Base-by-base conservation (phyloP, 2,329 filamentous ascomycete species). In the Trichophyton mentagrophytes region DNA sequence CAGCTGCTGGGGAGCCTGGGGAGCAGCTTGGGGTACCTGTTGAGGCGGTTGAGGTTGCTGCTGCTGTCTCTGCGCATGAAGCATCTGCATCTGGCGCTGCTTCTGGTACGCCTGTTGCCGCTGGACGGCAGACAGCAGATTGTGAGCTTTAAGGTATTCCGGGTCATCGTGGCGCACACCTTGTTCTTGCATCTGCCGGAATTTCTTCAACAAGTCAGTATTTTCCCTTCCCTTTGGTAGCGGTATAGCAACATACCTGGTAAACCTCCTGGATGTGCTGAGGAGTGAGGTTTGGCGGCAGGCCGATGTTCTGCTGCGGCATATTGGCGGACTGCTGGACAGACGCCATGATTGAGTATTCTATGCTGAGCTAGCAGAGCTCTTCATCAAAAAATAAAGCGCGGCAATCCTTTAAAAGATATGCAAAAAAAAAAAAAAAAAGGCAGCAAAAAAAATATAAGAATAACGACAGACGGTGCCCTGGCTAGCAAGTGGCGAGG, bases 161-260 rank as follows among this genome's bases (percentile, higher is more conserved):
- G 92, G 92, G 69, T 97, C 90, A 61, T 82, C 87, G 61, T 85
- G 81, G 46, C 89, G 84, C 25, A 95, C 86, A 66, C 91, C 91
- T 68, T 86, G 82, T 61, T 88, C 83, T 75, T 92, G 93, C 88
- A 97, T 90, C 72, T 89, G 84, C 70, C 88, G 87, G 66, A 88
- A 93, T 81, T 89, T 90, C 91, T 96, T 69, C 57, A 33, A 13
- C 13, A 7, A 5, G 49, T 53, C 49, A 53, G 49, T 25, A 33
- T 49, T 30, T 6, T 30, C 5, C 27, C 6, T 7, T 30, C 6
- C 27, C 7, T 30, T 30, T 30, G 27, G 6, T 30, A 30, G 27
- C 6, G 6, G 6, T 30, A 25, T 20, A 53, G 27, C 20, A 53
- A 53, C 72, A 66, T 71, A 79, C 78, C 67, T 76, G 72, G 62